Base-by-base conservation (phyloP, 257 asterid genomes). In the Solanum chilense region DNA sequence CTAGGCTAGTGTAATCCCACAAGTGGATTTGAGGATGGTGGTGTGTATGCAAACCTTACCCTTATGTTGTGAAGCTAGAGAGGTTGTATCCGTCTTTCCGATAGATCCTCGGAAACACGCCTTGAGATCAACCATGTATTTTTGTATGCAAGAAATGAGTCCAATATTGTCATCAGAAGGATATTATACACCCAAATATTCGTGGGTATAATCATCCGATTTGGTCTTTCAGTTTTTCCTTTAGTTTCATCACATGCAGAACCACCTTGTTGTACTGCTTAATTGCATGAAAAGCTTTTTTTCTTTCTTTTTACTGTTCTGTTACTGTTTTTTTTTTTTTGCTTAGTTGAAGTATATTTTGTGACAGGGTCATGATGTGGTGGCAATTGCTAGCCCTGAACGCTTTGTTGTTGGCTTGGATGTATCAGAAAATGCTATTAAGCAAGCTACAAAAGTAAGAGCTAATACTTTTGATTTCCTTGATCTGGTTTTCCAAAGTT, bases 361-460 rank as follows among this genome's bases (percentile, higher is more conserved):
- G 33, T 82, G 86, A 52, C 92, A 96, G 99, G 99, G 99, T 62
- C 88, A 95, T 91, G 99, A 96, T 87, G 99, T 94, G 88, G 92
- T 90, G 88, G 95, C 93, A 77, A 92, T 96, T 85, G 99, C 99
- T 52, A 89, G 90, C 69, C 87, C 92, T 27, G 97, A 96, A 76
- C 95, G 97, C 69, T 88, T 91, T 85, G 98, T 92, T 88, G 92
- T 94, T 84, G 99, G 99, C 87, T 45, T 95, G 47, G 99, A 96
- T 83, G 27, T 94, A 86, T 96, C 98, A 39, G 96, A 93, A 71
- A 89, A 73, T 84, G 98, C 98, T 84, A 87, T 94, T 35, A 85
- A 87, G 87, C 93, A 85, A 90, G 98, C 99, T 47, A 85, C 81
- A 52, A 89, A 92, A 92, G 98, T 94, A 89, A 90, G 92, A 84